phyloP scores from a whole-genome alignment of 1,284 basidiomycete species.

The Pascua guehoae region DNA sequence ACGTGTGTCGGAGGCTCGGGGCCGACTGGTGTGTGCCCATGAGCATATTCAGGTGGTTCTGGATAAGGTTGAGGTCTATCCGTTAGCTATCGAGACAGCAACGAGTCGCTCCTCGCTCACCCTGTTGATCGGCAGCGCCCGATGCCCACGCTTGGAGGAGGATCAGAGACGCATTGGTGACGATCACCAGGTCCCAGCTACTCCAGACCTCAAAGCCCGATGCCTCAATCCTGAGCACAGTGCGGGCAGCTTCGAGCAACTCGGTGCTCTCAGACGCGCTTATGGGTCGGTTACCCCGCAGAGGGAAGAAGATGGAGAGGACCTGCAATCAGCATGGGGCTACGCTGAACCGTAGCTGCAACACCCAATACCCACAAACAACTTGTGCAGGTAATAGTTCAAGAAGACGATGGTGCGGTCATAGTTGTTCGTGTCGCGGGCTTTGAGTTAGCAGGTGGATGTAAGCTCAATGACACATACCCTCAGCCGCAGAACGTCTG shows the following conservation, averaged over 20 bases:
- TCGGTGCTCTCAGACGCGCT: conserved; percentile 10
- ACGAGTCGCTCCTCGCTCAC: not conserved
- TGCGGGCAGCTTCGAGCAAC: conserved; percentile 17
- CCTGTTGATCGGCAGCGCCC: conserved; percentile 12
- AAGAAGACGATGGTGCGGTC: conserved; percentile 18
- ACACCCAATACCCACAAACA: conserved; percentile 8
- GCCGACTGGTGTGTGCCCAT: conserved; percentile 18
- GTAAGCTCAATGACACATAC: not conserved
- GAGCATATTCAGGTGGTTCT: conserved; percentile 21
- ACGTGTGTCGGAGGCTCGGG: conserved; percentile 20
- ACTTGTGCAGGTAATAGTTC: conserved; percentile 27
- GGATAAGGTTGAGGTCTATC: conserved; percentile 19
- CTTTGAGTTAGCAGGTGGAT: conserved; percentile 3
- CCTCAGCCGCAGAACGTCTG: conserved; percentile 6
- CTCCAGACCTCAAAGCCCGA: conserved; percentile 24
- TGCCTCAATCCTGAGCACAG: conserved; percentile 20
- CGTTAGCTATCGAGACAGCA: not conserved
- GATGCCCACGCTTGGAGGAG: conserved; percentile 18
- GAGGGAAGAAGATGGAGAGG: conserved; percentile 21
- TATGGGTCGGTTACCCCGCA: conserved; percentile 13
- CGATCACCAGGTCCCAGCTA: conserved; percentile 24
- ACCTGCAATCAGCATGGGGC: not conserved
- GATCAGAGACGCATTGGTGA: conserved; percentile 20
- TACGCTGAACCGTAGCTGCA: no score
- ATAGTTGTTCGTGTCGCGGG: conserved; percentile 5